Conservation (phyloP, 139 green algal genomes). For the Yamagishiella unicocca region DNA sequence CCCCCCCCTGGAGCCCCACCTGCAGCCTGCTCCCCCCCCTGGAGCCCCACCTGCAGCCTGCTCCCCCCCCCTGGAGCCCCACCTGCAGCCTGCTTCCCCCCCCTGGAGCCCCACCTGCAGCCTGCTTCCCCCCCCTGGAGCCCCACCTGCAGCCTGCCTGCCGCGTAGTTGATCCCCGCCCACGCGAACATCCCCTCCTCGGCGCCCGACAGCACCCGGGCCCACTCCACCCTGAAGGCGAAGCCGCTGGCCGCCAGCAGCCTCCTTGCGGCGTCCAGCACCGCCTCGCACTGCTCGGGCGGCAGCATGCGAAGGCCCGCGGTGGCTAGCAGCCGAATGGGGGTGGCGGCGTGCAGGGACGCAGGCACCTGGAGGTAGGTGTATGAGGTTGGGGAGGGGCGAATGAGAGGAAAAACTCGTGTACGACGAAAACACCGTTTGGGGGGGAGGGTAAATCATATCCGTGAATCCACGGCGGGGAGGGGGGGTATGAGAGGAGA, state of each 20-base stretch:
- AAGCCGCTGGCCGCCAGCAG: conserved; percentile 9
- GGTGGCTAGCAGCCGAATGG: conserved; percentile 63
- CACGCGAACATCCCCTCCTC: conserved; percentile 68
- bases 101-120: not conserved
- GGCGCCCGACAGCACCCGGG: conserved; percentile 50
- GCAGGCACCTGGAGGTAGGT: conserved; percentile 44
- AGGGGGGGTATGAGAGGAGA: no score
- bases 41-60: not conserved
- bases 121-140: no score
- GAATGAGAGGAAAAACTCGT: no score
- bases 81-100: no score
- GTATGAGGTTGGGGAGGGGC: not conserved
- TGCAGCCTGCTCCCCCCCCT: not conserved
- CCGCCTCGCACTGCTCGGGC: not conserved
- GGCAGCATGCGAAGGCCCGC: conserved; percentile 65
- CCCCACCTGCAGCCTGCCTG: conserved; percentile 62
- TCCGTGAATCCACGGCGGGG: no score
- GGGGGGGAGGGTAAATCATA: no score
- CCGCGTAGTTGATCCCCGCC: conserved; percentile 66
- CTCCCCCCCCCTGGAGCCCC: not conserved
- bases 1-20: no score
- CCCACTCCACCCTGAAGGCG: conserved; percentile 33
- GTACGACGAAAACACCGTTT: no score
- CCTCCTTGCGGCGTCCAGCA: conserved; percentile 46
- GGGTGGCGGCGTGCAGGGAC: conserved; percentile 27